phyloP scores from a whole-genome alignment of 495 filamentous ascomycete genomes.

The Amniculicola lignicola region DNA sequence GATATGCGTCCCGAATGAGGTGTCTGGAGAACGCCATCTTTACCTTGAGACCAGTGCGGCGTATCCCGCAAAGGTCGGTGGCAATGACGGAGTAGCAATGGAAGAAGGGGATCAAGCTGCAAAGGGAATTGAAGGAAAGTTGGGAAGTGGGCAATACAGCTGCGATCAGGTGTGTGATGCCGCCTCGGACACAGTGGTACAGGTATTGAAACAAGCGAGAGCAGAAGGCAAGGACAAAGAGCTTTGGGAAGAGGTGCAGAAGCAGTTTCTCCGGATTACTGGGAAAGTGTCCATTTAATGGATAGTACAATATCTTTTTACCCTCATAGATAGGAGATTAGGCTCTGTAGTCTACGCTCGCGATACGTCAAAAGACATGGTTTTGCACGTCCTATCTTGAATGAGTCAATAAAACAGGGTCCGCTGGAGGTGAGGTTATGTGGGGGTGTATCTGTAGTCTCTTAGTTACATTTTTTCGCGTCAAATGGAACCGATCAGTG shows the following conservation, averaged over 20 bases:
- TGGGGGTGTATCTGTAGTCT: no score
- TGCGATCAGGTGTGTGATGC: slow-evolving; percentile 17
- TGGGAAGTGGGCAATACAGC: slow-evolving; percentile 18
- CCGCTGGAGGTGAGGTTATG: no score
- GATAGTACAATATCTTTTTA: no score
- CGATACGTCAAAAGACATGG: no score
- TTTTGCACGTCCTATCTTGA: no score
- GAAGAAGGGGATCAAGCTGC: neutral
- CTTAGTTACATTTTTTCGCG: no score
- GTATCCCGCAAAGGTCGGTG: neutral
- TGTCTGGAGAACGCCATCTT: slow-evolving; percentile 55
- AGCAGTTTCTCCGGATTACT: slow-evolving; percentile 21
- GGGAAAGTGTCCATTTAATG: slow-evolving; percentile 13
- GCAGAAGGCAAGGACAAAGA: slow-evolving; percentile 9
- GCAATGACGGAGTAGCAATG: neutral
- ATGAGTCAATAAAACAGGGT: no score
- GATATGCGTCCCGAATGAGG: slow-evolving; percentile 40
- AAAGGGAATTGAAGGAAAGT: slow-evolving; percentile 15
- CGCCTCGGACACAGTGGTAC: neutral
- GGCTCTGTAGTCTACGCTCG: no score
- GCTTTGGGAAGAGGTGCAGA: slow-evolving; percentile 15
- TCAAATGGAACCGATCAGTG: no score
- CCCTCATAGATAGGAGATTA: no score
- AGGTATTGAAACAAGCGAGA: slow-evolving; percentile 12
- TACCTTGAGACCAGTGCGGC: slow-evolving; percentile 41